These are phyloP conservation scores for Pseudocercospora fuligena DNA, from an alignment of 2,329 filamentous ascomycete species.

Conservation along the genomic window DNA sequence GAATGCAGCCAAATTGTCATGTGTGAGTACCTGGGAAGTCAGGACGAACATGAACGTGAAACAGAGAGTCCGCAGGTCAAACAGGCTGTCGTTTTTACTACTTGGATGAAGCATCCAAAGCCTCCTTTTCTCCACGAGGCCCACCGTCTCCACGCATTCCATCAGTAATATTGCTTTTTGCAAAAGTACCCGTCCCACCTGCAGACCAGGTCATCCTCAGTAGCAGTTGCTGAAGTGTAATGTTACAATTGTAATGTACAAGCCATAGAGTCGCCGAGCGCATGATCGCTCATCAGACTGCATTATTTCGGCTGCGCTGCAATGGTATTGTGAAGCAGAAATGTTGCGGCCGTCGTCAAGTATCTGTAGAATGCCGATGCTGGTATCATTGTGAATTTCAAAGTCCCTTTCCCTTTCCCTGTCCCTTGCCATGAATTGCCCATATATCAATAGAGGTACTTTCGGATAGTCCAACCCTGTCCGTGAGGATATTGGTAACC, in stretches of 20 bases:
- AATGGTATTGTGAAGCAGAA: slow-evolving; percentile 21
- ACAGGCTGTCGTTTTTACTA: slow-evolving; percentile 7
- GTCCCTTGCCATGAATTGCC: slow-evolving; percentile 7
- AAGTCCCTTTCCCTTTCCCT: slow-evolving; percentile 11
- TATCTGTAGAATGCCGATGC: slow-evolving; percentile 32
- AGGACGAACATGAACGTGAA: neutral
- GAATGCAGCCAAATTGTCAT: neutral
- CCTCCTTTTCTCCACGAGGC: slow-evolving; percentile 13
- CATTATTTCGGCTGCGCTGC: slow-evolving; percentile 12
- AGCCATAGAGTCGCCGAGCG: slow-evolving; percentile 26
- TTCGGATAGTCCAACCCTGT: slow-evolving; percentile 16
- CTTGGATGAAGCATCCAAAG: slow-evolving; percentile 9
- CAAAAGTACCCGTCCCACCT: neutral
- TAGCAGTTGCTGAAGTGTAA: slow-evolving; percentile 16
- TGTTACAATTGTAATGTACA: slow-evolving; percentile 31
- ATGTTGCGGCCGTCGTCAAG: slow-evolving; percentile 26
- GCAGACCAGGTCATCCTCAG: neutral
- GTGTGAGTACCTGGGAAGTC: neutral
- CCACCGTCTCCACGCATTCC: neutral
- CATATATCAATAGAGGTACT: neutral
- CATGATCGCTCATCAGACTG: slow-evolving; percentile 23
- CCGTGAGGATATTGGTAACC: slow-evolving; percentile 20
- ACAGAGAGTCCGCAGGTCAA: neutral
- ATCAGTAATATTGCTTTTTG: slow-evolving; percentile 16
- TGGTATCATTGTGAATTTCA: slow-evolving; percentile 32